Base-by-base conservation (phyloP, 768 basidiomycete species). In the Chiua virens region DNA sequence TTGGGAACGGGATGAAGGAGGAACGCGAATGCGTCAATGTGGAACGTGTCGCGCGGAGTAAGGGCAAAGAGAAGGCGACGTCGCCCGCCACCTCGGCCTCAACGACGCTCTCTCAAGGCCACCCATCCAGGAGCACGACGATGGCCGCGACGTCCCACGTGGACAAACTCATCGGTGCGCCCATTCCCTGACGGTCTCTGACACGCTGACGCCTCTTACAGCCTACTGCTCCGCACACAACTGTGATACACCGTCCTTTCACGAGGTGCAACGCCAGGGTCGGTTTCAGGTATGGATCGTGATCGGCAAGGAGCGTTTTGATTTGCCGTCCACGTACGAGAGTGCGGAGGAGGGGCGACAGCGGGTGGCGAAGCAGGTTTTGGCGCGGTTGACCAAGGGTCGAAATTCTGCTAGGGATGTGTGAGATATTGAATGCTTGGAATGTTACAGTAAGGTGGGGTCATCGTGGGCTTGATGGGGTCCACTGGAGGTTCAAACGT, bases 261-360 rank as follows among this genome's bases (percentile, higher is more conserved):
- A 68, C 40, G 56, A 72, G 42, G 62, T 68, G 54, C 47, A 50
- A 30, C 35, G 18, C 1, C 41, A 55, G 21, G 47, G 41, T 20
- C 55, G 45, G 13, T 73, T 70, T 47, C 73, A 70, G 30, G 76
- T 76, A 5, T 79, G 78, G 78, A 72, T 78, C n/a, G 66, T 75
- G 50, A 71, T 78, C 37, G 75, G 73, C 17, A 67, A 66, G 30
- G 74, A 75, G 40, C 70, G 72, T 21, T 70, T 75, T 41, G 76
- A 78, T 57, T 66, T 79, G n/a, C 76, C 68, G 14, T 66, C 65
- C 41, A 68, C 62, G 20, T 79, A 76, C 51, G 48, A 50, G 27
- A 74, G 61, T 25, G 55, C 69, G 32, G 68, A 67, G 32, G 72
- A 74, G 53, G 78, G 77, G 17, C 60, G 70, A 37, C 68, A 78